Evolutionary conservation across 2,329 filamentous ascomycete genomes (phyloP).

Genomic region (Curvularia verruculosa): DNA sequence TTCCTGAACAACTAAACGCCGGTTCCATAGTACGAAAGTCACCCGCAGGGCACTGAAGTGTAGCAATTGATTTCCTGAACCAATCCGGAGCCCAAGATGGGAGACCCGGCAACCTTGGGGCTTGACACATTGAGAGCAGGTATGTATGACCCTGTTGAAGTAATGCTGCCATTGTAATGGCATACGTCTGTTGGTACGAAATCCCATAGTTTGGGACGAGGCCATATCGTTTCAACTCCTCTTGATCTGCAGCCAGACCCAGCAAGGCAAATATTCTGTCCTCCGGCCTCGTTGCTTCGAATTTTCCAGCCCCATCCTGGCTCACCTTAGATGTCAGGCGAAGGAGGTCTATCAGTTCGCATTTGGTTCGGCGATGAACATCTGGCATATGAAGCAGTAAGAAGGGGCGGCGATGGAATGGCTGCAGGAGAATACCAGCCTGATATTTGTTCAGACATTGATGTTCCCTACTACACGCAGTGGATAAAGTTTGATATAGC

Average conservation of each 20-base stretch:
- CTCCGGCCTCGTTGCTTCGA: slow-evolving; percentile 18
- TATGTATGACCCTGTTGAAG: slow-evolving; percentile 2
- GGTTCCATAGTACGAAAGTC: not conserved
- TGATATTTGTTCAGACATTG: not conserved
- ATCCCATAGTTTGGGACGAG: slow-evolving; percentile 14
- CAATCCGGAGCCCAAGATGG: slow-evolving; percentile 5
- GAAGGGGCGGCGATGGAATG: not conserved
- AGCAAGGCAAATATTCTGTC: slow-evolving; percentile 26
- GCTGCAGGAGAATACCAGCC: not conserved
- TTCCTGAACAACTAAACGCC: not conserved
- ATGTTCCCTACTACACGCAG: not conserved
- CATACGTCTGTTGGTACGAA: slow-evolving; percentile 1
- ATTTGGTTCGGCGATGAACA: not conserved
- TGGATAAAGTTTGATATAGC: not conserved
- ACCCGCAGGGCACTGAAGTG: no score
- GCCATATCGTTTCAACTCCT: slow-evolving; percentile 12
- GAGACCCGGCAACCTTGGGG: not conserved
- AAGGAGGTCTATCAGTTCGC: not conserved
- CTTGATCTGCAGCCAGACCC: slow-evolving; percentile 20
- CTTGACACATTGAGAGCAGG: not conserved
- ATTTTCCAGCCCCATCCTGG: slow-evolving; percentile 3
- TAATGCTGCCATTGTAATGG: not conserved
- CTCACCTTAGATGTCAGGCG: slow-evolving; percentile 1
- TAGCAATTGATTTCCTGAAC: no score
- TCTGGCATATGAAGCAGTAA: not conserved